Evolutionary conservation across 495 filamentous ascomycete genomes (phyloP), one percentile per base, ranked within the genome.

Genomic region (Penicillium malachiteum): DNA sequence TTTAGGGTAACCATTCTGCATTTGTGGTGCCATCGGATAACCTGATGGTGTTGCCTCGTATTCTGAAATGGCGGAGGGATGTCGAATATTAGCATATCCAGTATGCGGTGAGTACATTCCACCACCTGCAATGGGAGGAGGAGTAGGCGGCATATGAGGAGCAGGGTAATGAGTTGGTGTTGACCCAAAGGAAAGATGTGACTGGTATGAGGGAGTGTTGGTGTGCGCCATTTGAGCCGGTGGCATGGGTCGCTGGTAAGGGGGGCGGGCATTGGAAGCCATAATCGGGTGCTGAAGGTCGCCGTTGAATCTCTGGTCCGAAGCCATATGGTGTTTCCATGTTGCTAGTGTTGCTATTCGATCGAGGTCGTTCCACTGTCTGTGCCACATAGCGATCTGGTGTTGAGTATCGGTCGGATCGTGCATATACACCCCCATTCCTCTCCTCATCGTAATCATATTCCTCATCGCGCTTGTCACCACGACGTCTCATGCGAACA

Each of bases 401-500:
- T 44, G 83, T 81, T n/a, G 73, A 70, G 50, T 80, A 83, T 7
- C 71, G 68, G 52, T 90, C 87, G 1, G 80, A 77, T 31, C 83
- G 78, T 32, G 81, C 73, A 56, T 83, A 82, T 4, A 75, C 66
- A 8, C 60, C 60, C 2, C 58, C 41, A 42, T 1, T 43, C 46
- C 88, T 83, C 3, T 90, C 87, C 37, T 87, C 86, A 43, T 87
- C 82, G 53, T 81, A 84, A 32, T 86, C 83, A 39, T 76, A 87
- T 35, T 84, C 83, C 38, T 83, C 80, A 43, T 85, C 80, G 13
- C 69, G 66, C 78, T 95, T 91, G 56, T 83, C 83, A 32, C 92
- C 89, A 18, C 91, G 86, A 55, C 92, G 84, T 71, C 94, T 87
- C 94, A 98, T 98, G 42, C 94, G 86, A 13, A 98, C 94, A 80